Base-by-base conservation (phyloP, 1,284 basidiomycete species). In the Ustilago vetiveriae region DNA sequence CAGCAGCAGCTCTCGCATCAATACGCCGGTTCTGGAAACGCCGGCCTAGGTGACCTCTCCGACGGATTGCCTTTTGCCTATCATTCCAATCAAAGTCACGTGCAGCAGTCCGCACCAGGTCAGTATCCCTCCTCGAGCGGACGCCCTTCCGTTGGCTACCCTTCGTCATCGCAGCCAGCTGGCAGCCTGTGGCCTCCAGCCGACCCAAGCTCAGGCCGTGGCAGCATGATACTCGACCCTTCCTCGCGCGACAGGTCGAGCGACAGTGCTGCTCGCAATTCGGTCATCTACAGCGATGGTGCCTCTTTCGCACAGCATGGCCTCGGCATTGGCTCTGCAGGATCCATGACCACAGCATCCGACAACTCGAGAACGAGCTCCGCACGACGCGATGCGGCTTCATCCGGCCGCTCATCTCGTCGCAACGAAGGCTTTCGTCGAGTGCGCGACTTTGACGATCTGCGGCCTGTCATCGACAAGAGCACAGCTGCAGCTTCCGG, bases 381-480 rank as follows among this genome's bases (percentile, higher is more conserved):
- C 1, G 24, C 39, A 16, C 36, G 44, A 14, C 56, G 55, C 33
- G 48, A 59, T 36, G 26, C 29, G 8, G 37, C 17, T 17, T 47
- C 63, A 2, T 59, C 55, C 3, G 48, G 40, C 16, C 59, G 59
- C 23, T 44, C 58, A 2, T 64, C 56, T 13, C 47, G 54, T n/a
- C 57, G 57, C 39, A 54, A 51, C 48, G 68, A 78, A 26, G 78
- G 78, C 9, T 78, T 79, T 50, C 68, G 76, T 35, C 63, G 72
- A 29, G 76, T 79, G 27, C 66, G 75, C 22, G 73, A 76, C 38
- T 60, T 75, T 29, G 70, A 73, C 41, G 78, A 79, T 26, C 51
- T 79, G 17, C 70, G 72, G 5, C 74, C 76, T 4, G 69, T 75
- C 39, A 54, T 67, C 29, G 72, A 79, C 56, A 72, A 60, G 43